These are phyloP conservation scores for Lolium perenne DNA, from an alignment of 176 grass and related monocot genomes.

Conservation along the genomic window DNA sequence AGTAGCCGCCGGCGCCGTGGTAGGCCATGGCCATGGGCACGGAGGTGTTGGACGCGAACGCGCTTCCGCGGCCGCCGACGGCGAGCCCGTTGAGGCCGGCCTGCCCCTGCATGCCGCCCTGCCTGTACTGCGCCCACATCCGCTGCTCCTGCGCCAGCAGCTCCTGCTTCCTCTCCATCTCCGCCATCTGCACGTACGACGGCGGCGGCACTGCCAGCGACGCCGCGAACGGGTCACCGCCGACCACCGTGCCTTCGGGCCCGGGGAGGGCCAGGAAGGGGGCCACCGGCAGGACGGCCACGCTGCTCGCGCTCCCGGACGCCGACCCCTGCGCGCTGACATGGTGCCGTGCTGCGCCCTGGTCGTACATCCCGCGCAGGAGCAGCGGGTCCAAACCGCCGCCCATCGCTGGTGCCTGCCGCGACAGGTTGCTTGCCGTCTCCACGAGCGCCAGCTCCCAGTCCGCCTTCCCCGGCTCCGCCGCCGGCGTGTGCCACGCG, in stretches of 20 bases:
- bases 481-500: slow-evolving; percentile 73
- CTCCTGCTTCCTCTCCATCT: slow-evolving; percentile 82
- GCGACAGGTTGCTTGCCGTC: slow-evolving; percentile 67
- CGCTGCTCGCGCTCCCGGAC: slow-evolving; percentile 77
- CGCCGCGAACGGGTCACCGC: slow-evolving; percentile 78
- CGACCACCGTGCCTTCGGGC: slow-evolving; percentile 50
- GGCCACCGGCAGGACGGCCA: slow-evolving; percentile 41
- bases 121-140: slow-evolving; percentile 76
- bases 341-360: slow-evolving; percentile 60
- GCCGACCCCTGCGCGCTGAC: slow-evolving; percentile 47
- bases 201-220: slow-evolving; percentile 71
- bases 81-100: slow-evolving; percentile 40
- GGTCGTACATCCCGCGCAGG: slow-evolving; percentile 83
- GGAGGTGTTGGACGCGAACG: slow-evolving; percentile 46
- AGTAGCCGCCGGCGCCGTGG: slow-evolving; percentile 49
- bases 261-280: slow-evolving; percentile 68
- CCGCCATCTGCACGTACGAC: slow-evolving; percentile 84
- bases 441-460: slow-evolving; percentile 87
- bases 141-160: slow-evolving; percentile 74
- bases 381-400: slow-evolving; percentile 73
- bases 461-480: slow-evolving; percentile 68
- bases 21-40: slow-evolving; percentile 62
- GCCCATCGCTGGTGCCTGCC: slow-evolving; percentile 59
- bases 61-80: slow-evolving; percentile 13
- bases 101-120: slow-evolving; percentile 69